These are phyloP conservation scores for Xylariomycetidae sp. DNA, from an alignment of 2,329 filamentous ascomycete genomes.

Conservation along the genomic window DNA sequence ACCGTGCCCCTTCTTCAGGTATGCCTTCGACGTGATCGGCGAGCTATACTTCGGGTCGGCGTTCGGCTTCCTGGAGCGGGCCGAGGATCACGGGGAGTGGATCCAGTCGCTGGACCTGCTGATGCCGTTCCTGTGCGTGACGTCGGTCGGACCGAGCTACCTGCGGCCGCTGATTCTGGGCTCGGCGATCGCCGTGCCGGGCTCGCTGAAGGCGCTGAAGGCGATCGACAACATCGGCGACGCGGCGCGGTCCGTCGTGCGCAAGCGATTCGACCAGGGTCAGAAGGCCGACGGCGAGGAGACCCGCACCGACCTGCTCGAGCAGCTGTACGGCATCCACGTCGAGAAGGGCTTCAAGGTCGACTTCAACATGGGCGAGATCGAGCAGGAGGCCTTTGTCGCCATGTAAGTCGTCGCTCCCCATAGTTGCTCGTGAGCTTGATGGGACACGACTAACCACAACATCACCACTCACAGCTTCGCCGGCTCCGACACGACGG, in stretches of 20 bases:
- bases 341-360: conserved; percentile 11
- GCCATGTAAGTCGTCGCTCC: conserved; percentile 10
- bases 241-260: conserved; percentile 7
- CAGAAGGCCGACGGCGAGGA: conserved; percentile 4
- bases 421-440: neutral
- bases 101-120: conserved; percentile 25
- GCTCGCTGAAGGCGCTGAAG: conserved; percentile 10
- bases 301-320: conserved; percentile 10
- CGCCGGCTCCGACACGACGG: conserved; percentile 13
- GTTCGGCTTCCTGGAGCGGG: conserved; percentile 13
- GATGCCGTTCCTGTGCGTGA: conserved; percentile 13
- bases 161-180: conserved; percentile 11
- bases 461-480: conserved; percentile 6
- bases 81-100: conserved; percentile 11
- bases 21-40: conserved; percentile 13
- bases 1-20: conserved; percentile 2
- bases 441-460: conserved; percentile 1
- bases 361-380: conserved; percentile 12
- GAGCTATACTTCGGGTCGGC: conserved; percentile 13
- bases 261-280: conserved; percentile 7
- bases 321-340: conserved; percentile 12
- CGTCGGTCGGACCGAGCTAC: conserved; percentile 10
- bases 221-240: conserved; percentile 8
- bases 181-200: conserved; percentile 10
- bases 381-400: conserved; percentile 13